phyloP scores from a whole-genome alignment of 2,329 filamentous ascomycete species.

The Byssochlamys sp. region DNA sequence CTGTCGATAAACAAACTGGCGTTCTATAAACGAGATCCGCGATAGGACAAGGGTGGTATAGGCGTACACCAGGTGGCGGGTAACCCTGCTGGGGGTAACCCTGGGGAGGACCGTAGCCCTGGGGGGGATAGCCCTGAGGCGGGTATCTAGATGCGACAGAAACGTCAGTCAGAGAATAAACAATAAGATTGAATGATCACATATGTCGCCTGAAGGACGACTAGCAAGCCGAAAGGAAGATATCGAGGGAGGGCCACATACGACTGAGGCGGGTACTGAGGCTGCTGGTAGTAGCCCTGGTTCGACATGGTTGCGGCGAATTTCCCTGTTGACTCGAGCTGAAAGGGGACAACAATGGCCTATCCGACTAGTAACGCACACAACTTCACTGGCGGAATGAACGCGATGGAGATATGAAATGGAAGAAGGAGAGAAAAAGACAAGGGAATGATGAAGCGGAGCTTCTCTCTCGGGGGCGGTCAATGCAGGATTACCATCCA shows the following conservation, averaged over 20 bases:
- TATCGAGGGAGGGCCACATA: slow-evolving; percentile 10
- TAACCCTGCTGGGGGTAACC: slow-evolving; percentile 28
- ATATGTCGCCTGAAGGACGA: slow-evolving; percentile 5
- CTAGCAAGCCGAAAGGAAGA: slow-evolving; percentile 5
- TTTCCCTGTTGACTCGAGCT: not conserved
- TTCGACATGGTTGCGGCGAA: slow-evolving; percentile 26
- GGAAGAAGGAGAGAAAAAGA: not conserved
- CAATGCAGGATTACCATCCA: not conserved
- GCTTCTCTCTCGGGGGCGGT: not conserved
- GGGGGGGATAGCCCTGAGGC: slow-evolving; percentile 24
- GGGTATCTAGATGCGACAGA: slow-evolving; percentile 10
- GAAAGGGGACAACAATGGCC: not conserved
- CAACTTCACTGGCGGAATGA: not conserved
- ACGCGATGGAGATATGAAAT: not conserved
- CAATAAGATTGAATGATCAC: not conserved
- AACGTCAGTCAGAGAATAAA: not conserved
- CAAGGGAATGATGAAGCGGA: not conserved
- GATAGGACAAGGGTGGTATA: slow-evolving; percentile 6
- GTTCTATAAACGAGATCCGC: not conserved
- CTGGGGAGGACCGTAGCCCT: slow-evolving; percentile 21
- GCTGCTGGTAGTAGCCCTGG: slow-evolving; percentile 31
- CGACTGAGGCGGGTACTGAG: slow-evolving; percentile 12
- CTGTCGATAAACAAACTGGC: not conserved
- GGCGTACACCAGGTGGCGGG: slow-evolving; percentile 18
- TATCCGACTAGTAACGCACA: not conserved